Evolutionary conservation across 2,329 filamentous ascomycete genomes (phyloP).

Genomic region (Paracoccidioides lutzii): DNA sequence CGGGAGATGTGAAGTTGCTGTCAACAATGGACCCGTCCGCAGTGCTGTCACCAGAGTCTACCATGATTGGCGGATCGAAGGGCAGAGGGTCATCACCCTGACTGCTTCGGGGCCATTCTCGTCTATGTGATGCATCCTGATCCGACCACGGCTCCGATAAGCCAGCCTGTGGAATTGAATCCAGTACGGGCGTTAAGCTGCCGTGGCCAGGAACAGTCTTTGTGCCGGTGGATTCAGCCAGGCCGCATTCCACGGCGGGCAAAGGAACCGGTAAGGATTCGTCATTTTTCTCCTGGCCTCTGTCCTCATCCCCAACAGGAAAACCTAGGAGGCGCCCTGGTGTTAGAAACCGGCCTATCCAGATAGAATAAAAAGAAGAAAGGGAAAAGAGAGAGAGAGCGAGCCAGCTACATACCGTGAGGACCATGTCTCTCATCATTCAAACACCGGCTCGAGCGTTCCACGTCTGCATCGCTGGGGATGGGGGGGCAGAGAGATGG

Average conservation of each 20-base stretch:
- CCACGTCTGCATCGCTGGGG: neutral
- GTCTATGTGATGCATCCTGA: neutral
- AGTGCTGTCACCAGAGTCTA: neutral
- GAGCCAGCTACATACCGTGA: neutral
- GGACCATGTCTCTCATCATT: neutral
- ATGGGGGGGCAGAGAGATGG: neutral
- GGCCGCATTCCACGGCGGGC: neutral
- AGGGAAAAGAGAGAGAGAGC: neutral
- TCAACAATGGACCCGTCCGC: neutral
- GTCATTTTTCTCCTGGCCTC: neutral
- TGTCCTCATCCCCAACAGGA: neutral
- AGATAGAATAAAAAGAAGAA: neutral
- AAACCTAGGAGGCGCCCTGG: neutral
- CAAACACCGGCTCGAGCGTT: neutral
- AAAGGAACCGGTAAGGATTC: neutral
- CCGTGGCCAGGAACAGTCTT: neutral
- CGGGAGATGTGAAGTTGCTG: neutral
- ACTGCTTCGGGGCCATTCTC: neutral
- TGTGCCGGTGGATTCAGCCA: neutral
- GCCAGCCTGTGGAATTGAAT: neutral
- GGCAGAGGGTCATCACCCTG: neutral
- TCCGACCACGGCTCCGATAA: neutral
- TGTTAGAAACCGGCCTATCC: neutral
- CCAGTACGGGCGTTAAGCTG: neutral
- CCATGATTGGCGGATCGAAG: neutral